Conservation (phyloP, 495 filamentous ascomycete species). For the Chlorociboria aeruginascens region DNA sequence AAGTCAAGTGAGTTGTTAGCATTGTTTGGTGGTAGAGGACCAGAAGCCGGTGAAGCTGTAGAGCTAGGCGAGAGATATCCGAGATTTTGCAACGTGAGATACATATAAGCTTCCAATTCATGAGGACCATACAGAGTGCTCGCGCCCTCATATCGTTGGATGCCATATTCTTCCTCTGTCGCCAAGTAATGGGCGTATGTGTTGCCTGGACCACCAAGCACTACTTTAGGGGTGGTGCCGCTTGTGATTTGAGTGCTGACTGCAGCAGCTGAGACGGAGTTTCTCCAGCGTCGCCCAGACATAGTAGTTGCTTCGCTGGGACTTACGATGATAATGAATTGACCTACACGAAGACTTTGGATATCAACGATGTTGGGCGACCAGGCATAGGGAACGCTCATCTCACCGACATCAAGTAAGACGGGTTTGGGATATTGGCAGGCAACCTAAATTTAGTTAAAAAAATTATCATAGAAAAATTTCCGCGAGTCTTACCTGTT, state of each 20-base stretch:
- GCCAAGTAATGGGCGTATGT: slow-evolving; percentile 87
- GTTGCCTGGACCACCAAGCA: slow-evolving; percentile 85
- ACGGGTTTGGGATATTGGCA: slow-evolving; percentile 85
- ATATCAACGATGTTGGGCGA: slow-evolving; percentile 85
- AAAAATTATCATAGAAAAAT: too few species aligned
- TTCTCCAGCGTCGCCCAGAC: slow-evolving; percentile 83
- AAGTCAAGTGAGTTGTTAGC: slow-evolving; percentile 61
- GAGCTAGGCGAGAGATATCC: slow-evolving; percentile 50
- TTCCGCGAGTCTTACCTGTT: slow-evolving; percentile 32
- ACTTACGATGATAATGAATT: slow-evolving; percentile 75
- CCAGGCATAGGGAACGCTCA: slow-evolving; percentile 72
- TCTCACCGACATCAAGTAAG: slow-evolving; percentile 78
- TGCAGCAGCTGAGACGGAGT: slow-evolving; percentile 49
- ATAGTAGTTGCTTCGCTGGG: slow-evolving; percentile 90
- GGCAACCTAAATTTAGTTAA: slow-evolving; percentile 17
- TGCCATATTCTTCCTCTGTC: slow-evolving; percentile 79
- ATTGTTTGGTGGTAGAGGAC: slow-evolving; percentile 70
- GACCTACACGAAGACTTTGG: slow-evolving; percentile 81
- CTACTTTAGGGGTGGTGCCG: slow-evolving; percentile 33
- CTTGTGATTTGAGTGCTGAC: slow-evolving; percentile 10
- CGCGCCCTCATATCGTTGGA: slow-evolving; percentile 93
- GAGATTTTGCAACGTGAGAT: slow-evolving; percentile 60
- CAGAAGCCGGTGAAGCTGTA: slow-evolving; percentile 35
- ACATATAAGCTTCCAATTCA: slow-evolving; percentile 76
- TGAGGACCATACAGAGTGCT: slow-evolving; percentile 85